These are phyloP conservation scores for Boletus chippewaensis DNA, from an alignment of 1,284 basidiomycete species.

Conservation along the genomic window DNA sequence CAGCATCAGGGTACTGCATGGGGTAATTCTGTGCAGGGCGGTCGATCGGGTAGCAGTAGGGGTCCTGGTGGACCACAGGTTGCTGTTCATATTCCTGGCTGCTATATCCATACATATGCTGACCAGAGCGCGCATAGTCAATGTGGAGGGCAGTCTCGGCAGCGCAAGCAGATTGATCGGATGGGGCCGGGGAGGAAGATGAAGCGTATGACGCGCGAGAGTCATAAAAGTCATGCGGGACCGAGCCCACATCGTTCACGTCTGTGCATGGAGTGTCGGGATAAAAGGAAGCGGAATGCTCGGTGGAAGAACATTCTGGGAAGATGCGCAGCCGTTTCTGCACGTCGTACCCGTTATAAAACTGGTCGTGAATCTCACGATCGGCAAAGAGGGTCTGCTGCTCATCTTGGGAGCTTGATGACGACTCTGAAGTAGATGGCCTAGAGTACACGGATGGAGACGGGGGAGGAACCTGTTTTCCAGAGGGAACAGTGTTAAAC, in stretches of 20 bases:
- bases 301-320: constrained; percentile 8
- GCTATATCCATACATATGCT: constrained; percentile 8
- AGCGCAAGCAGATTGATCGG: constrained; percentile 23
- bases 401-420: constrained; percentile 13
- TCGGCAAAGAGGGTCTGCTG: constrained; percentile 5
- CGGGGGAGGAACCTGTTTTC: constrained; percentile 18
- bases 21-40: constrained; percentile 14
- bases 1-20: constrained; percentile 7
- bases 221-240: constrained; percentile 16
- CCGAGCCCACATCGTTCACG: constrained; percentile 11
- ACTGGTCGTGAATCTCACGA: constrained; percentile 7
- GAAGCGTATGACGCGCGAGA: constrained; percentile 20
- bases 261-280: constrained; percentile 15
- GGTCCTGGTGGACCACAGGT: constrained; percentile 8
- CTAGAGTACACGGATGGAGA: constrained; percentile 6
- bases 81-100: constrained; percentile 8
- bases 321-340: constrained; percentile 16
- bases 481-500: constrained; percentile 17
- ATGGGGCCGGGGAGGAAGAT: constrained; percentile 21
- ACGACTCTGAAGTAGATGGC: constrained; percentile 10
- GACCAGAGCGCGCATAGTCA: constrained; percentile 3
- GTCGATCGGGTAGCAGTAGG: constrained; percentile 17
- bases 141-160: constrained; percentile 9
- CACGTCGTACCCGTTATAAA: constrained; percentile 11
- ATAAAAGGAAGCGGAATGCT: constrained; percentile 8